These are phyloP conservation scores for Fraxinus americana DNA, from an alignment of 257 asterid species.

Conservation along the genomic window DNA sequence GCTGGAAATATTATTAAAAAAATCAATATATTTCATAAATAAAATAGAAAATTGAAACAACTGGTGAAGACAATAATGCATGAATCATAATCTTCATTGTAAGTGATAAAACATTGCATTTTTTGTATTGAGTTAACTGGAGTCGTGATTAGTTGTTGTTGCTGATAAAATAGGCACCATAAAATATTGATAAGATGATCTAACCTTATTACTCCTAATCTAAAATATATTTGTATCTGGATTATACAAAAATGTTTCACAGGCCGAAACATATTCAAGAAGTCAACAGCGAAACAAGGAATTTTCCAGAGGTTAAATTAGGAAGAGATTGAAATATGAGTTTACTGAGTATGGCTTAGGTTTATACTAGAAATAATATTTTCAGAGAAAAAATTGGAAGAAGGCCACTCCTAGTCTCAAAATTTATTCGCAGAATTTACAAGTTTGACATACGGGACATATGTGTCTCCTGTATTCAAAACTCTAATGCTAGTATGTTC, in stretches of 20 bases:
- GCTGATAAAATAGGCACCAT: not conserved
- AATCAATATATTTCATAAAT: not conserved
- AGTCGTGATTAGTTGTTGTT: not conserved
- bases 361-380: not conserved
- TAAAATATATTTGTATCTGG: not conserved
- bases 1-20: constrained; percentile 46
- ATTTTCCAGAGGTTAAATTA: not conserved
- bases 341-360: not conserved
- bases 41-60: not conserved
- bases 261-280: not conserved
- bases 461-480: not conserved
- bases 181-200: not conserved
- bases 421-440: not conserved
- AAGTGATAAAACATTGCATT: not conserved
- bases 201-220: not conserved
- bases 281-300: not conserved
- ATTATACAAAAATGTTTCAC: not conserved
- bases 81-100: not conserved
- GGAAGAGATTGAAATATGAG: not conserved
- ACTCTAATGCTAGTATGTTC: not conserved
- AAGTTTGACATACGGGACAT: not conserved
- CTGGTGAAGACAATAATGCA: constrained; percentile 1
- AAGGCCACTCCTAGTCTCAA: not conserved
- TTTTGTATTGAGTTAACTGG: not conserved
- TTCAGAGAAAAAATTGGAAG: not conserved